phyloP scores from a whole-genome alignment of 2,329 filamentous ascomycete species.

The Colletotrichum aenigma region DNA sequence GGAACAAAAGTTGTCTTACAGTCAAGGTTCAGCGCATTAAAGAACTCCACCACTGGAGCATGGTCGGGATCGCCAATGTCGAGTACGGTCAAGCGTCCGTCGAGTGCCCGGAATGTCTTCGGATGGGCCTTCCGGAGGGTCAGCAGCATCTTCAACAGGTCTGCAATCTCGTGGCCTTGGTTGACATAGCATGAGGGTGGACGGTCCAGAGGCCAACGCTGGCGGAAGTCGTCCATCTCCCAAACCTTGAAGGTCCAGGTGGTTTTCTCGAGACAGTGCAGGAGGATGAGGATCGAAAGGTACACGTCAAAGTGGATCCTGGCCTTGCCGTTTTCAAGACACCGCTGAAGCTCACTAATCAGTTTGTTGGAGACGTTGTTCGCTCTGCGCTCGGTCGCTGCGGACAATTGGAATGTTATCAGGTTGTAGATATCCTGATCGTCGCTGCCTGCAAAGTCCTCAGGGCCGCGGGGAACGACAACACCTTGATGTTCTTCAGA shows the following conservation, averaged over 20 bases:
- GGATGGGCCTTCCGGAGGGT: constrained; percentile 65
- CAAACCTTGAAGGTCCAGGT: constrained; percentile 73
- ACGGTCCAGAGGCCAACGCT: constrained; percentile 64
- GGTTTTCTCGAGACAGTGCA: constrained; percentile 71
- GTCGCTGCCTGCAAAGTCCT: constrained; percentile 50
- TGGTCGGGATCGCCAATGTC: constrained; percentile 48
- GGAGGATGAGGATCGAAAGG: constrained; percentile 64
- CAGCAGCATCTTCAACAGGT: constrained; percentile 65
- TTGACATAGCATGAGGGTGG: constrained; percentile 61
- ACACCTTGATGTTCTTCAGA: constrained; percentile 49
- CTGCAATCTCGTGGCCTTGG: constrained; percentile 63
- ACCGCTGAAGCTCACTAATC: constrained; percentile 64
- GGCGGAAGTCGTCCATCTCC: constrained; percentile 65
- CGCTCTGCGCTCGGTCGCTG: constrained; percentile 68
- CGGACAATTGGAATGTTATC: constrained; percentile 68
- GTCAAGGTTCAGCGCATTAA: constrained; percentile 59
- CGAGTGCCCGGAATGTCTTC: constrained; percentile 48
- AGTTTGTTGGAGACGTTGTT: constrained; percentile 62
- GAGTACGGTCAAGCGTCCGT: constrained; percentile 52
- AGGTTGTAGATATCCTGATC: constrained; percentile 64
- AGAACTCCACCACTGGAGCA: constrained; percentile 49
- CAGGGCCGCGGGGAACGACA: constrained; percentile 49
- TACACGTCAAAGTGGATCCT: constrained; percentile 66
- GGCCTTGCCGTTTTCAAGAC: constrained; percentile 64
- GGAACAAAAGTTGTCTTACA: constrained; percentile 46